Percentiles rank a stretch among this genome's conserved stretches.
Evolutionary conservation across 73 alveolate genomes (phyloP).

Genomic region (Paraurostyla sp.): DNA sequence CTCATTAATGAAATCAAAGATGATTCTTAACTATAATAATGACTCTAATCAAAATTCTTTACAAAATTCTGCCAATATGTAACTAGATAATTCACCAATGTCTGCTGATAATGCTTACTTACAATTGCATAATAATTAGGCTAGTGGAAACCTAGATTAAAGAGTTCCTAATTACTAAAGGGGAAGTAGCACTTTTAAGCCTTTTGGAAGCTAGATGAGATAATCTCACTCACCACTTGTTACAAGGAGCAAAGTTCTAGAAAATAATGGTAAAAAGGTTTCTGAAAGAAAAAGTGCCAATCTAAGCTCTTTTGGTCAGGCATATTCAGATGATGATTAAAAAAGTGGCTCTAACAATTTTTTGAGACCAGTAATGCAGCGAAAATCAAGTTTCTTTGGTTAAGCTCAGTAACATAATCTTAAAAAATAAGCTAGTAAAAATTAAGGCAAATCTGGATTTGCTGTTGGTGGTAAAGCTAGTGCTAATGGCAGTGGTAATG

Average conservation of each 20-base stretch:
- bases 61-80: constrained; percentile 1
- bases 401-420: neutral
- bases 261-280: neutral
- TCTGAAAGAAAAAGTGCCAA: neutral
- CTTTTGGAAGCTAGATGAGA: neutral
- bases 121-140: neutral
- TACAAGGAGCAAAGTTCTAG: neutral
- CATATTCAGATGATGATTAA: neutral
- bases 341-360: neutral
- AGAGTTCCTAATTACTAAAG: neutral
- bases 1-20: constrained; percentile 13
- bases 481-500: neutral
- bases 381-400: constrained; percentile 31
- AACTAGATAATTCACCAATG: neutral
- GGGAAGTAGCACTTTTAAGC: constrained; percentile 8
- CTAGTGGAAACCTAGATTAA: neutral
- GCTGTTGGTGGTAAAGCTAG: neutral
- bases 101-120: neutral
- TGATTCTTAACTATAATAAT: neutral
- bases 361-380: neutral
- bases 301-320: neutral
- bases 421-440: neutral
- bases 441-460: neutral
- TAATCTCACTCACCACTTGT: neutral
- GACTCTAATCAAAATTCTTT: neutral